Evolutionary conservation across 306 rosid genomes (phyloP).

Genomic region (Inga leiocalycina): DNA sequence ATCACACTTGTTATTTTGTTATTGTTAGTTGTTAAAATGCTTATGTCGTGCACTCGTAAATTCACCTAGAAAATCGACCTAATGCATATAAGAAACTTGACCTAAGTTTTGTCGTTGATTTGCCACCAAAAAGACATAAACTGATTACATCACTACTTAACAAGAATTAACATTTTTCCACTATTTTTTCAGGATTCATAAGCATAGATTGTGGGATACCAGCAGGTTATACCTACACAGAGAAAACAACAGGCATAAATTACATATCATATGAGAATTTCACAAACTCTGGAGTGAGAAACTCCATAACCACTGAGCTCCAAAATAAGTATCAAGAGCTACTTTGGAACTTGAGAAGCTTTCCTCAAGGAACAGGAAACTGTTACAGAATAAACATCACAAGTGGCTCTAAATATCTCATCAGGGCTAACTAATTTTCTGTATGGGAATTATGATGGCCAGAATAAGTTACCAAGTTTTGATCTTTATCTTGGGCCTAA

Average conservation of each 20-base stretch:
- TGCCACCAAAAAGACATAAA: neutral
- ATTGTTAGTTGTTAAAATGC: no score
- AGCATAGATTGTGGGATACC: slow-evolving; percentile 56
- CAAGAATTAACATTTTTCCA: neutral
- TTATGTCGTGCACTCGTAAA: no score
- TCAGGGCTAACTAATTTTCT: slow-evolving; percentile 23
- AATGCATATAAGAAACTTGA: no score
- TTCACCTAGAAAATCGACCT: no score
- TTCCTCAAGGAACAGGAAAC: slow-evolving; percentile 50
- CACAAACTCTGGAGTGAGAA: slow-evolving; percentile 38
- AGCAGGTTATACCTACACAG: slow-evolving; percentile 28
- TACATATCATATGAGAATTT: slow-evolving; percentile 52
- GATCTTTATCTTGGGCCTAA: slow-evolving; percentile 49
- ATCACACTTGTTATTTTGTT: no score
- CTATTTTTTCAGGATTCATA: slow-evolving; percentile 42
- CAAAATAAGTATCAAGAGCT: slow-evolving; percentile 6
- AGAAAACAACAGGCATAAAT: slow-evolving; percentile 16
- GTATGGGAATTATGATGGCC: slow-evolving; percentile 52
- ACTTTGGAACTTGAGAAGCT: slow-evolving; percentile 37
- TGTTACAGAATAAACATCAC: slow-evolving; percentile 49
- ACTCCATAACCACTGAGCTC: neutral
- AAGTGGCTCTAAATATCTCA: slow-evolving; percentile 34
- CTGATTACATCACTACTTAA: neutral
- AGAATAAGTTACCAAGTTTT: slow-evolving; percentile 33
- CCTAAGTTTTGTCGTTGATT: neutral